phyloP scores from a whole-genome alignment of 192 early-diverging fungal species.

The Diversispora eburnea region DNA sequence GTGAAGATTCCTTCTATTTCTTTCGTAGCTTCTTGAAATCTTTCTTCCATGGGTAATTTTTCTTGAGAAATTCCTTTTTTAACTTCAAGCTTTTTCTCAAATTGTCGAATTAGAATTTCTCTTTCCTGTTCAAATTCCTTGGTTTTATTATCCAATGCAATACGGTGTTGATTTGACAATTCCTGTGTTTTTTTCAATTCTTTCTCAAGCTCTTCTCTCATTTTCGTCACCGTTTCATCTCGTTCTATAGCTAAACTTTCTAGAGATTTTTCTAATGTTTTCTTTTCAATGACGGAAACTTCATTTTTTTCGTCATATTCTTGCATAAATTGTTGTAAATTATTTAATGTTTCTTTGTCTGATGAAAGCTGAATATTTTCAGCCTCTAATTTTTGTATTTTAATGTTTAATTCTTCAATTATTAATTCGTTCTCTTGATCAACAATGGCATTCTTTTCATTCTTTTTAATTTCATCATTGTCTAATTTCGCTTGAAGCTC shows the following conservation, averaged over 20 bases:
- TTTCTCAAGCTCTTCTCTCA: not conserved
- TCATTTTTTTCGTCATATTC: not conserved
- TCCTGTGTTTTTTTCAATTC: not conserved
- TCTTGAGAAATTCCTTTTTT: not conserved
- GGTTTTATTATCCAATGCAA: not conserved
- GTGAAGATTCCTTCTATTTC: not conserved
- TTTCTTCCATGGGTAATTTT: not conserved
- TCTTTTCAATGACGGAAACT: not conserved
- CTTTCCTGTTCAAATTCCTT: not conserved
- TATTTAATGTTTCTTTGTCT: not conserved
- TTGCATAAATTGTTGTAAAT: not conserved
- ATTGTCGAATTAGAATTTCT: not conserved
- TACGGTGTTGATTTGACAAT: not conserved
- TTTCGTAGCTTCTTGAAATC: not conserved
- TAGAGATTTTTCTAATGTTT: not conserved
- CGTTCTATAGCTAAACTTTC: not conserved
- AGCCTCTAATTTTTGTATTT: not conserved
- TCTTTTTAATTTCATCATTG: too few relatives aligned
- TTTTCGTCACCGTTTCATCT: not conserved
- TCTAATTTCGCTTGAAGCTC: too few relatives aligned
- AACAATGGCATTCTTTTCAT: too few relatives aligned
- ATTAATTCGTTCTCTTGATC: not conserved
- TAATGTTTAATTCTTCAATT: not conserved
- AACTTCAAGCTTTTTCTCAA: constrained; percentile 1
- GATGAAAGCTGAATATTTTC: not conserved